Evolutionary conservation across 352 stramenopile species (phyloP).

Genomic region (Saprolegnia diclina): DNA sequence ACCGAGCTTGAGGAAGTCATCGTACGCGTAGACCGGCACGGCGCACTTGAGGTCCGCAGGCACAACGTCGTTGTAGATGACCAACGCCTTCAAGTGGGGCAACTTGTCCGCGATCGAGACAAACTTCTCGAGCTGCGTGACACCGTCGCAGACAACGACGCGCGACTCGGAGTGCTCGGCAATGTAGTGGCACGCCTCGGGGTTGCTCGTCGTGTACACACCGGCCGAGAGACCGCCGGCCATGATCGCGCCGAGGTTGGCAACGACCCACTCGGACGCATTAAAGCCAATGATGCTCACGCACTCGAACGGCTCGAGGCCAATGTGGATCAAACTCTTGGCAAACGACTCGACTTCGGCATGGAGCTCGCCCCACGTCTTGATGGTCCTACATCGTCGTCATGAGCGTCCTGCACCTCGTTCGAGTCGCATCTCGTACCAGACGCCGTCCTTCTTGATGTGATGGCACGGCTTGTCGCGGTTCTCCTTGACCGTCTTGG

Average conservation of each 20-base stretch:
- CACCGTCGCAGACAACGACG: conserved; percentile 89
- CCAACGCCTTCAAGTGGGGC: conserved; percentile 89
- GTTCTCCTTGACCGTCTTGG: conserved; percentile 49
- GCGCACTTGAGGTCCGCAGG: conserved; percentile 56
- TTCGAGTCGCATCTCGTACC: conserved; percentile 30
- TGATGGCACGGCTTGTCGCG: conserved; percentile 53
- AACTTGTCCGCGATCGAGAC: conserved; percentile 79
- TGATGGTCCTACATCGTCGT: conserved; percentile 38
- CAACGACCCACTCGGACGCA: conserved; percentile 89
- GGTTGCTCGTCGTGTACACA: conserved; percentile 95
- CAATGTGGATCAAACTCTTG: conserved; percentile 70
- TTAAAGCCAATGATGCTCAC: conserved; percentile 90
- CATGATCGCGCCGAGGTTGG: conserved; percentile 89
- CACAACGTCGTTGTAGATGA: conserved; percentile 87
- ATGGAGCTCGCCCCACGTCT: conserved; percentile 76
- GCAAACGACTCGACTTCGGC: conserved; percentile 66
- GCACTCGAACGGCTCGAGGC: conserved; percentile 62
- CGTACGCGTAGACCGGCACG: conserved; percentile 71
- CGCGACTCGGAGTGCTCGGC: conserved; percentile 88
- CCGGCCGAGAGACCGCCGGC: conserved; percentile 88
- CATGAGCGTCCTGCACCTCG: neutral
- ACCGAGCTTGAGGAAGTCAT: conserved; percentile 74
- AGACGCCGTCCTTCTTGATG: conserved; percentile 67
- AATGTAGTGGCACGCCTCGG: conserved; percentile 90
- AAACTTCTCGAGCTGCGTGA: conserved; percentile 94